Evolutionary conservation across 1,139 yeast species (phyloP).

Genomic region (Casaregolazyma lundiana): DNA sequence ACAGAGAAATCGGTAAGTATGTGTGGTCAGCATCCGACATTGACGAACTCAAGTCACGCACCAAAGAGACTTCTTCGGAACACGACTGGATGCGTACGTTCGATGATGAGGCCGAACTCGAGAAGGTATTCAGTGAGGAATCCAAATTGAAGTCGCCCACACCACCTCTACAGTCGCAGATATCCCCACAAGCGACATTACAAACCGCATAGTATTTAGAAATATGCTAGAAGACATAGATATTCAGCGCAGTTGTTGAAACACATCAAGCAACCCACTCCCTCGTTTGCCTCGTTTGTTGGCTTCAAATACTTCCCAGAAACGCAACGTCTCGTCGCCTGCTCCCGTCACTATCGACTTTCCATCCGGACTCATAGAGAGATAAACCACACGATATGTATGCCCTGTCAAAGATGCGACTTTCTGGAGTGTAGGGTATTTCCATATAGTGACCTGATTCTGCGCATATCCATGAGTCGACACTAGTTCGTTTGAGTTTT

Average conservation of each 20-base stretch:
- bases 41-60: not conserved
- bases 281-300: constrained; percentile 46
- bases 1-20: not conserved
- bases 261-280: constrained; percentile 70
- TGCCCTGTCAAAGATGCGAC: constrained; percentile 93
- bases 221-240: not conserved
- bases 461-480: constrained; percentile 94
- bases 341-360: constrained; percentile 98
- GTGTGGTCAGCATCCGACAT: not conserved
- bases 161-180: not conserved
- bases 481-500: constrained; percentile 84
- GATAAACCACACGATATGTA: constrained; percentile 83
- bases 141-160: not conserved
- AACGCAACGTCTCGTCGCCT: constrained; percentile 92
- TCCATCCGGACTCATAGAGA: constrained; percentile 94
- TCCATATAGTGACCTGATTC: constrained; percentile 92
- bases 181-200: not conserved
- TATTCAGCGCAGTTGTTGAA: constrained; percentile 64
- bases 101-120: not conserved
- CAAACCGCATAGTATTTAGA: not conserved
- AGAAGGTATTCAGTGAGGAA: not conserved
- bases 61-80: not conserved
- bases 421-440: constrained; percentile 88
- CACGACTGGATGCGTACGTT: not conserved
- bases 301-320: constrained; percentile 90